phyloP scores from a whole-genome alignment of 2,329 filamentous ascomycete genomes.

The Xylariomycetidae sp. region DNA sequence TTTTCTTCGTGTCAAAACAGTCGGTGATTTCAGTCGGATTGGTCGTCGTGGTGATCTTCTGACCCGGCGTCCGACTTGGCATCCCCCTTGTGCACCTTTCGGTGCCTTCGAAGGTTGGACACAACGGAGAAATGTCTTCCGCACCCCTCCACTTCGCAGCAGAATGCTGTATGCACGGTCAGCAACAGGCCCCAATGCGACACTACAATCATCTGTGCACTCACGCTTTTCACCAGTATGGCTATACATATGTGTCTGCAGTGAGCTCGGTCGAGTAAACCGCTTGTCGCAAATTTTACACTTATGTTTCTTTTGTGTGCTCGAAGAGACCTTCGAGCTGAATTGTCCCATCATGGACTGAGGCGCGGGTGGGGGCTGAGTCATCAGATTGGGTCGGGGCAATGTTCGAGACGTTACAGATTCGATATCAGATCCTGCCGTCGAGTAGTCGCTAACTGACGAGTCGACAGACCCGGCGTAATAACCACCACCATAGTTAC shows the following conservation, averaged over 20 bases:
- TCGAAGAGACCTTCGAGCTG: conserved; percentile 92
- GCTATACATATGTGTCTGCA: conserved; percentile 98
- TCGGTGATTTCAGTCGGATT: conserved; percentile 45
- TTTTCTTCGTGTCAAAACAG: conserved; percentile 9
- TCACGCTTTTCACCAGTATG: conserved; percentile 97
- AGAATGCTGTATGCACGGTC: conserved; percentile 62
- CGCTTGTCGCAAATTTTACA: conserved; percentile 99
- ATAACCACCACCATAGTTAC: conserved; percentile 74
- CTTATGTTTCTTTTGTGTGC: conserved; percentile 98
- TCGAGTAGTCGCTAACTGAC: conserved; percentile 89
- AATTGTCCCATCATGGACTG: conserved; percentile 99
- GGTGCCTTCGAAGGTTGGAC: conserved; percentile 88
- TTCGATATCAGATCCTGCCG: conserved; percentile 80
- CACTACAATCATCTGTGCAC: conserved; percentile 32
- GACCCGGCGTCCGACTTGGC: conserved; percentile 58
- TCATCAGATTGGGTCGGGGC: conserved; percentile 66
- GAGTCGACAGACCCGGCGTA: conserved; percentile 82
- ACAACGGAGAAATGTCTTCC: conserved; percentile 96
- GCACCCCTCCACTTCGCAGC: conserved; percentile 90
- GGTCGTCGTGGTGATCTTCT: conserved; percentile 58
- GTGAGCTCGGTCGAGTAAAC: conserved; percentile 87
- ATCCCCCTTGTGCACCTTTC: conserved; percentile 90
- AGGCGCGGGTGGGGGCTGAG: conserved; percentile 71
- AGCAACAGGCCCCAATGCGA: conserved; percentile 5
- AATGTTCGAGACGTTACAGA: conserved; percentile 76